These are phyloP conservation scores for Boletus semigastroideus DNA, from an alignment of 1,284 basidiomycete genomes.

Conservation along the genomic window DNA sequence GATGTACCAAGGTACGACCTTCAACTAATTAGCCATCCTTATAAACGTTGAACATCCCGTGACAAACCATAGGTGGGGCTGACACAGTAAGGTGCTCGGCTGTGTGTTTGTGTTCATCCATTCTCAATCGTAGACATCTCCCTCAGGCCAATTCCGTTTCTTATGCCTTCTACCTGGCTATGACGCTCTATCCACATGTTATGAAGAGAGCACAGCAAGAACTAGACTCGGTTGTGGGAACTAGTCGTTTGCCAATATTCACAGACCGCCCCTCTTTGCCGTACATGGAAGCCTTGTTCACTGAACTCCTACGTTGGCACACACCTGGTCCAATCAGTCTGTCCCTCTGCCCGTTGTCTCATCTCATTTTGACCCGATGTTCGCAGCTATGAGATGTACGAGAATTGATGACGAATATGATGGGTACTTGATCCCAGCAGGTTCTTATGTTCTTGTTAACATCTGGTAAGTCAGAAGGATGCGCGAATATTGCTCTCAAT, in stretches of 20 bases:
- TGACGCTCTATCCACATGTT: conserved; percentile 23
- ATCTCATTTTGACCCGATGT: not conserved
- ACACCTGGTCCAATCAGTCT: conserved; percentile 49
- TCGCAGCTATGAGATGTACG: conserved; percentile 45
- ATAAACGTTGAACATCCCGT: no score
- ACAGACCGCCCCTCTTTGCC: conserved; percentile 24
- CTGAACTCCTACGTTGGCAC: conserved; percentile 66
- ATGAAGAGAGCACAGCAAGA: conserved; percentile 54
- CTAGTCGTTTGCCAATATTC: conserved; percentile 28
- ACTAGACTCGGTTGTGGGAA: conserved; percentile 55
- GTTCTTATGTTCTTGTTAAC: conserved; percentile 17
- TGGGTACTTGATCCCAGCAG: conserved; percentile 21
- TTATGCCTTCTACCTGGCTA: conserved; percentile 21
- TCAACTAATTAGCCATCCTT: not conserved
- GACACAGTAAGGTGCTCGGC: conserved; percentile 17
- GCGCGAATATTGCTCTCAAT: no score
- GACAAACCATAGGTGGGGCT: conserved; percentile 4
- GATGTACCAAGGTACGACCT: conserved; percentile 42
- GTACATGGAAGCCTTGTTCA: conserved; percentile 26
- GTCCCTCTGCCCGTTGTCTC: conserved; percentile 2
- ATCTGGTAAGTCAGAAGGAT: conserved; percentile 12
- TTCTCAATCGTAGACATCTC: no score
- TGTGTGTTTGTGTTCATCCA: no score
- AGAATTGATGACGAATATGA: conserved; percentile 44
- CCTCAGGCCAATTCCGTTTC: conserved; percentile 7